Percentiles rank a stretch among this genome's conserved stretches.
These are phyloP conservation scores for Rutidosis leptorrhynchoides DNA, from an alignment of 129 eudicot genomes.

Conservation along the genomic window DNA sequence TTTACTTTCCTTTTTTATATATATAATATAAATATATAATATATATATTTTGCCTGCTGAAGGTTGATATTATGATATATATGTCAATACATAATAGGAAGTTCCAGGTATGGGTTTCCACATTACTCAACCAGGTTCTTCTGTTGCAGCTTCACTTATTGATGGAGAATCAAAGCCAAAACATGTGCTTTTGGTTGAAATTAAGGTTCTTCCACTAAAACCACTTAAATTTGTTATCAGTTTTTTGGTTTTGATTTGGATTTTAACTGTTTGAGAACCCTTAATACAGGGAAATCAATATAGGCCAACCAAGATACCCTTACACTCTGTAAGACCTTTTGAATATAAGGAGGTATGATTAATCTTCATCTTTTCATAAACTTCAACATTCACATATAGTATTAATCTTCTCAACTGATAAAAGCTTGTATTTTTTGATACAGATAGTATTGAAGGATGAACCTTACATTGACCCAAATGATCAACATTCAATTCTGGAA, in stretches of 20 bases:
- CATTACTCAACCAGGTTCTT: constrained; percentile 99
- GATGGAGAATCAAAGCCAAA: constrained; percentile 98
- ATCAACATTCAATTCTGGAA: constrained; percentile 90
- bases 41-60: too few species aligned
- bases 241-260: constrained; percentile 3
- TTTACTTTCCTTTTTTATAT: neutral
- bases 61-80: constrained; percentile 7
- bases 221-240: constrained; percentile 11
- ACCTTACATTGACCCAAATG: constrained; percentile 81
- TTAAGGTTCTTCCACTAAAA: constrained; percentile 55
- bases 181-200: constrained; percentile 89
- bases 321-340: constrained; percentile 83
- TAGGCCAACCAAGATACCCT: constrained; percentile 92
- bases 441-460: constrained; percentile 87
- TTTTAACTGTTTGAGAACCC: constrained; percentile 6
- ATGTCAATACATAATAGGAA: constrained; percentile 59
- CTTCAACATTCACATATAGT: neutral
- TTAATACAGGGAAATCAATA: constrained; percentile 83
- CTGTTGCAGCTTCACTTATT: constrained; percentile 92
- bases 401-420: constrained; percentile 4
- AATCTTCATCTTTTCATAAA: neutral
- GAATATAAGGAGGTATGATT: constrained; percentile 77
- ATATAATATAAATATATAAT: too few species aligned
- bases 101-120: constrained; percentile 99
- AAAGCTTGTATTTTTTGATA: constrained; percentile 17